Conservation (phyloP, 2,329 filamentous ascomycete species). For the Aureobasidium sp. region DNA sequence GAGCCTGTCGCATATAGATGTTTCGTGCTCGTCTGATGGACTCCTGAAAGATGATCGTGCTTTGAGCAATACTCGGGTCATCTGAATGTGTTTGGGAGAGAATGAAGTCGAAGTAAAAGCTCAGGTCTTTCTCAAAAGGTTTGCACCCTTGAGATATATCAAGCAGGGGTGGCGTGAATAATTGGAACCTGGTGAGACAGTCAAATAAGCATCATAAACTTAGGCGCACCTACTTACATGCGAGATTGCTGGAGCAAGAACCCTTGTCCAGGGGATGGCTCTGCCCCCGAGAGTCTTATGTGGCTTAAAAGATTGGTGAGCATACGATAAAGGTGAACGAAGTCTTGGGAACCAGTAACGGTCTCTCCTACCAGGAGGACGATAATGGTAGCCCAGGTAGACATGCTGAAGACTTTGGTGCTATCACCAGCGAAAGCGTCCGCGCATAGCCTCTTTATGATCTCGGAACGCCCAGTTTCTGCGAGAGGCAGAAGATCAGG, state of each 20-base stretch:
- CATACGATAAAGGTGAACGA: slow-evolving; percentile 30
- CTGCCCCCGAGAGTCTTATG: background rate
- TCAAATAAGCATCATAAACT: too few species aligned
- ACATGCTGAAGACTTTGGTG: slow-evolving; percentile 28
- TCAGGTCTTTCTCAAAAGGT: background rate
- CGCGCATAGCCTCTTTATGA: slow-evolving; percentile 28
- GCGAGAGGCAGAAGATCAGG: slow-evolving; percentile 26
- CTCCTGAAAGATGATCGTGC: slow-evolving; percentile 13
- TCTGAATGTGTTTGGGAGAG: background rate
- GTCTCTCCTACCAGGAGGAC: slow-evolving; percentile 35
- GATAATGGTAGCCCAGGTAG: slow-evolving; percentile 30
- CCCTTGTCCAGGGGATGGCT: slow-evolving; percentile 15
- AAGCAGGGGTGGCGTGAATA: slow-evolving; percentile 12
- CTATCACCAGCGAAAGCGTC: slow-evolving; percentile 24
- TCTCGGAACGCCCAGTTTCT: slow-evolving; percentile 27
- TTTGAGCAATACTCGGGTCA: background rate
- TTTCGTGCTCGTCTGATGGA: background rate
- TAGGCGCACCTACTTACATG: slow-evolving; percentile 19
- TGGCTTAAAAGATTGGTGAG: slow-evolving; percentile 23
- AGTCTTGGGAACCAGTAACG: slow-evolving; percentile 33
- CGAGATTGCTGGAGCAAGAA: slow-evolving; percentile 28
- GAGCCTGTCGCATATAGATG: background rate
- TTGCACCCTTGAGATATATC: slow-evolving; percentile 4
- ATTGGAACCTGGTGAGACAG: slow-evolving; percentile 1
- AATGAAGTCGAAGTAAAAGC: slow-evolving; percentile 10